These are phyloP conservation scores for Epichloe hybrida DNA, from an alignment of 2,329 filamentous ascomycete genomes.

Conservation along the genomic window DNA sequence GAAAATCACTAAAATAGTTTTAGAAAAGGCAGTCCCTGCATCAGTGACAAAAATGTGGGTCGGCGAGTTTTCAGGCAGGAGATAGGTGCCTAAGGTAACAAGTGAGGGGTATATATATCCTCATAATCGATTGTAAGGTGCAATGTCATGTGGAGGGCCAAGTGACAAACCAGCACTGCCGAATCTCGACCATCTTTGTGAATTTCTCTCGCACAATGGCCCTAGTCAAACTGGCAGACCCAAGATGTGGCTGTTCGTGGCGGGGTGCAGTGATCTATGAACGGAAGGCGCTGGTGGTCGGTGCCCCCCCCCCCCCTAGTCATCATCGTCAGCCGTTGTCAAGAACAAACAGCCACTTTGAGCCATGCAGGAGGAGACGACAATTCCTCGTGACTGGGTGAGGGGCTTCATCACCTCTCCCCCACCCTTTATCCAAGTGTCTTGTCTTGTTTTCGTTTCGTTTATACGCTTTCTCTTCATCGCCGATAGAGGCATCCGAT, in stretches of 20 bases:
- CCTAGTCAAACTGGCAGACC: too few relatives aligned
- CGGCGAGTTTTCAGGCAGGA: too few relatives aligned
- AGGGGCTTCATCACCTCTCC: background rate
- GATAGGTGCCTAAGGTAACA: too few relatives aligned
- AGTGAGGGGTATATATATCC: too few relatives aligned
- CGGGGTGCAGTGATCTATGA: background rate
- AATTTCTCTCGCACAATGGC: background rate
- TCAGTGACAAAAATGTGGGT: too few relatives aligned
- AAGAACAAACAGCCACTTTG: background rate
- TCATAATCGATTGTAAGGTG: too few relatives aligned
- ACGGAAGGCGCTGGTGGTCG: constrained; percentile 3
- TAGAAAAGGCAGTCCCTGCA: too few relatives aligned
- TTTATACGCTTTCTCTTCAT: background rate
- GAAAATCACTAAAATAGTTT: too few relatives aligned
- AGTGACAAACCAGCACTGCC: too few relatives aligned
- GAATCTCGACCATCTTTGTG: too few relatives aligned
- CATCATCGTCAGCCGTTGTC: background rate
- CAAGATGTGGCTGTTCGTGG: background rate
- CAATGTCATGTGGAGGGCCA: too few relatives aligned
- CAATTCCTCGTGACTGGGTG: background rate
- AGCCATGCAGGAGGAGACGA: background rate
- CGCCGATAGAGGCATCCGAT: background rate
- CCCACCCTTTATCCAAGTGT: background rate
- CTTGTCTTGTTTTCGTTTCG: background rate
- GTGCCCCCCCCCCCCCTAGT: background rate